These are phyloP conservation scores for Bipolaris cookei DNA, from an alignment of 2,329 filamentous ascomycete species.

Conservation along the genomic window DNA sequence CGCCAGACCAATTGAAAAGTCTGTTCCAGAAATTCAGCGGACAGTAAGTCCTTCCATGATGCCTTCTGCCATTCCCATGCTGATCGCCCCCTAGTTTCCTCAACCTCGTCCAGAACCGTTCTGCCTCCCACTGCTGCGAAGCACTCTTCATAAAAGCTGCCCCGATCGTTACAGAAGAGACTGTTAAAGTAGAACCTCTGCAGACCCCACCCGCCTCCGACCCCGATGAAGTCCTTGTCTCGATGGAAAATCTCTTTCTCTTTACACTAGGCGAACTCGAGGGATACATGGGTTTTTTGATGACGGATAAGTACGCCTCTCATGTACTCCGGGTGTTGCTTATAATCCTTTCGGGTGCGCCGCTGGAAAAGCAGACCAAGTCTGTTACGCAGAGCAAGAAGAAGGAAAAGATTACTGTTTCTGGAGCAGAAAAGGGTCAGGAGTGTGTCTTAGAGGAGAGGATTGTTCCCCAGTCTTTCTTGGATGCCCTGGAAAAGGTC, in stretches of 20 bases:
- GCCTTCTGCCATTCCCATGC: slow-evolving; percentile 2
- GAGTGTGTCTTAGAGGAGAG: slow-evolving; percentile 46
- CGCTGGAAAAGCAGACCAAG: slow-evolving; percentile 69
- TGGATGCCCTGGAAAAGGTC: slow-evolving; percentile 77
- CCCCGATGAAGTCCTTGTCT: slow-evolving; percentile 60
- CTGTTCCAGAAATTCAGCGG: slow-evolving; percentile 85
- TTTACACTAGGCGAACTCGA: slow-evolving; percentile 87
- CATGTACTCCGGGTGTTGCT: slow-evolving; percentile 87
- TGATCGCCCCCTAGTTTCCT: slow-evolving; percentile 65
- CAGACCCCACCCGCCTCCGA: slow-evolving; percentile 55
- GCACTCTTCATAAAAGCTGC: slow-evolving; percentile 86
- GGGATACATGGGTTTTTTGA: slow-evolving; percentile 77
- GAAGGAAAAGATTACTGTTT: slow-evolving; percentile 77
- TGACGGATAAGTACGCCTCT: slow-evolving; percentile 89
- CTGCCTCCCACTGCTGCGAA: slow-evolving; percentile 97
- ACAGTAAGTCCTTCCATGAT: slow-evolving; percentile 59
- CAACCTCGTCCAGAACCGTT: slow-evolving; percentile 90
- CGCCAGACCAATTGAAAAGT: slow-evolving; percentile 78
- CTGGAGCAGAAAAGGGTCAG: slow-evolving; percentile 59
- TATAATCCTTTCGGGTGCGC: slow-evolving; percentile 81
- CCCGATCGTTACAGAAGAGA: slow-evolving; percentile 76
- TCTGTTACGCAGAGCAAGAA: slow-evolving; percentile 87
- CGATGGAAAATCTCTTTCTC: slow-evolving; percentile 86
- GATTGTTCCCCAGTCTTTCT: slow-evolving; percentile 79
- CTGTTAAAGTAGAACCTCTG: slow-evolving; percentile 57